A percentile compares a stretch with the other conserved stretches of the same genome.
phyloP scores from a whole-genome alignment of 1,139 yeast species.

The Pichia sp. region DNA sequence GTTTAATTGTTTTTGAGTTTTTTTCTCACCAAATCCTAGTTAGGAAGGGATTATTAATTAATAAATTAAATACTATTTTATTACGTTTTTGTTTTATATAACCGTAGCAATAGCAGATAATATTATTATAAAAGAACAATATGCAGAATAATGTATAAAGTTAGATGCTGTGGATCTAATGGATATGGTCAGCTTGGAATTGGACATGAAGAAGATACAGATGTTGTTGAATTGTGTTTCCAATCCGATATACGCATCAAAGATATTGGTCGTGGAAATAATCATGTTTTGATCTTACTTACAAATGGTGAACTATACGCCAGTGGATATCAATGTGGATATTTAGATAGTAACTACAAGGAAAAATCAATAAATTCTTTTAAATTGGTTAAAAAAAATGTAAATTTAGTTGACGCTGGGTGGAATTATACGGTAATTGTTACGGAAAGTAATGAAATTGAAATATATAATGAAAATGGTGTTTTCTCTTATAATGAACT shows the following conservation, averaged over 20 bases:
- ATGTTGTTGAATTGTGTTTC: constrained; percentile 26
- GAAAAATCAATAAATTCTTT: not conserved
- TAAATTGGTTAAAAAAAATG: not conserved
- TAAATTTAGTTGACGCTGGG: constrained; percentile 3
- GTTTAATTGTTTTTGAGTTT: too few species aligned
- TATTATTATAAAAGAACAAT: not conserved
- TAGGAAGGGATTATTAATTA: too few species aligned
- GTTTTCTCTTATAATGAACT: not conserved
- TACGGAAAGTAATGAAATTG: not conserved
- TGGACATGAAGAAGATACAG: constrained; percentile 47
- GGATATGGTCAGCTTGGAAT: constrained; percentile 74
- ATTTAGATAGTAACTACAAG: not conserved
- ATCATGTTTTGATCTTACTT: constrained; percentile 65
- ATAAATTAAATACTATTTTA: too few species aligned
- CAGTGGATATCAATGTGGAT: constrained; percentile 37
- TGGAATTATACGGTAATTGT: constrained; percentile 8
- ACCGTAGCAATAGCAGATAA: too few species aligned
- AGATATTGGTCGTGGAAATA: constrained; percentile 72
- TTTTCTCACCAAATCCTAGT: too few species aligned
- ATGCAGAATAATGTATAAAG: constrained; percentile 20
- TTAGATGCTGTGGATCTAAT: constrained; percentile 74
- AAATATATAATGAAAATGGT: constrained; percentile 1
- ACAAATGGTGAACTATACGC: constrained; percentile 48
- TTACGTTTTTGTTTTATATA: too few species aligned
- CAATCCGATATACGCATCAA: constrained; percentile 25